These are phyloP conservation scores for Elongisporangium anandrum DNA, from an alignment of 352 stramenopile genomes.

Conservation along the genomic window DNA sequence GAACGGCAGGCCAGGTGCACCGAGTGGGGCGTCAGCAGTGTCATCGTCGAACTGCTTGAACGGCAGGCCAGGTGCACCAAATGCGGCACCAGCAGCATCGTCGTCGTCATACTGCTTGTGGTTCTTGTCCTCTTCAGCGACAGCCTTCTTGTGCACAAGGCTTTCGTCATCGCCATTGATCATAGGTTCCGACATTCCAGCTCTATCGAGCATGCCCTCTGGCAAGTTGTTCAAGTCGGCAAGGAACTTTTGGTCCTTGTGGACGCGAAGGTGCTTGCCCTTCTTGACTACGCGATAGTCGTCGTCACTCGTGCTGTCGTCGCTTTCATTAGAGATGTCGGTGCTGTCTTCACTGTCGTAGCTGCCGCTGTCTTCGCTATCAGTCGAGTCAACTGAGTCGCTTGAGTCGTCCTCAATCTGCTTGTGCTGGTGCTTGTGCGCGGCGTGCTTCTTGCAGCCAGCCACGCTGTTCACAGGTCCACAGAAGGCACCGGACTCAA, in stretches of 20 bases:
- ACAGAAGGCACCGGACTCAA: constrained; percentile 28
- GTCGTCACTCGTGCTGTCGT: not conserved
- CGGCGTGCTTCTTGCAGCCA: constrained; percentile 19
- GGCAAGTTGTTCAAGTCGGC: no score
- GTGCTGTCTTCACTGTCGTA: no score
- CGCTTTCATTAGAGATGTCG: not conserved
- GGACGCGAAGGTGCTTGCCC: not conserved
- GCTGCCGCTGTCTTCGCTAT: no score
- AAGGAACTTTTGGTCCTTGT: not conserved
- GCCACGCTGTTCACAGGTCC: constrained; percentile 25
- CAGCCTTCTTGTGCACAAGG: no score
- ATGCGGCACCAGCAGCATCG: no score
- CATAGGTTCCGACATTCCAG: no score
- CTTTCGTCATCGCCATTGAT: no score
- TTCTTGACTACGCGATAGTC: not conserved
- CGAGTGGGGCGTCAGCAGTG: not conserved
- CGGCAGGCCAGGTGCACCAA: no score
- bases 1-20: not conserved
- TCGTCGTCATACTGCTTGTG: no score
- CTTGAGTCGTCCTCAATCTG: not conserved
- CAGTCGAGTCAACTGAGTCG: no score
- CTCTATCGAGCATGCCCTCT: no score
- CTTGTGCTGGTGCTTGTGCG: not conserved
- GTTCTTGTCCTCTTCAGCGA: not conserved
- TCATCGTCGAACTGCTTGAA: not conserved